Conservation (phyloP, 2,329 filamentous ascomycete species). For the Chalara sp. region DNA sequence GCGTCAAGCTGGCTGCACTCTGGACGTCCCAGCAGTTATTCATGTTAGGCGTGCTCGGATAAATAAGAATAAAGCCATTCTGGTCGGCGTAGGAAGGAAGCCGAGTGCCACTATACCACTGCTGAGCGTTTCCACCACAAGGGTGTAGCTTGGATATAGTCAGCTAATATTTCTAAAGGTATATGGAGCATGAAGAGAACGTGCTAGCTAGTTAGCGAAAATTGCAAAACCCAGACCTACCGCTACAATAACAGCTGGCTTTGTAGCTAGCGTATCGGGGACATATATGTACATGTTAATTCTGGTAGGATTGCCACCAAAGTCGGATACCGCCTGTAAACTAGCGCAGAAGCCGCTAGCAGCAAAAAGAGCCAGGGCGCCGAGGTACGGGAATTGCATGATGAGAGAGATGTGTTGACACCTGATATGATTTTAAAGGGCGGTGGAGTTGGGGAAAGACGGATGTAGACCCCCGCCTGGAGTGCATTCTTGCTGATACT, state of each 20-base stretch:
- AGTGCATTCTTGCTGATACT: too few species aligned
- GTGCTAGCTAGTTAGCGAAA: background rate
- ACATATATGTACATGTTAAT: constrained; percentile 16
- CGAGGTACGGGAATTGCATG: too few species aligned
- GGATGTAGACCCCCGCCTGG: too few species aligned
- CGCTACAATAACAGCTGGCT: constrained; percentile 11
- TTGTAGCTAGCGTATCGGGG: constrained; percentile 7
- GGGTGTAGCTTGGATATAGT: constrained; percentile 3
- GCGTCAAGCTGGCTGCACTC: constrained; percentile 35
- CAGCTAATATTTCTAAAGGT: too few species aligned
- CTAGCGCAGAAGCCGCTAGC: background rate
- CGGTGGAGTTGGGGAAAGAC: too few species aligned
- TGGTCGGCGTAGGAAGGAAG: constrained; percentile 45
- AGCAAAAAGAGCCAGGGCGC: too few species aligned
- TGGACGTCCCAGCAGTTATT: constrained; percentile 50
- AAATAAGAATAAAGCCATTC: constrained; percentile 53
- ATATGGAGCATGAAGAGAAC: background rate
- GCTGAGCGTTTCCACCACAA: constrained; percentile 33
- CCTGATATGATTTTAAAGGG: too few species aligned
- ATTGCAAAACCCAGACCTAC: constrained; percentile 2
- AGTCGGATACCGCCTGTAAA: constrained; percentile 5
- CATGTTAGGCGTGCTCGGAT: constrained; percentile 43
- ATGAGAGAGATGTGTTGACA: too few species aligned
- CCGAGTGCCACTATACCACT: constrained; percentile 22
- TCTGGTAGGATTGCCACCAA: constrained; percentile 8